Percentiles rank a stretch among this genome's conserved stretches.
Conservation (phyloP, 805 yeast genomes). For the Wickerhamiella lipophila region DNA sequence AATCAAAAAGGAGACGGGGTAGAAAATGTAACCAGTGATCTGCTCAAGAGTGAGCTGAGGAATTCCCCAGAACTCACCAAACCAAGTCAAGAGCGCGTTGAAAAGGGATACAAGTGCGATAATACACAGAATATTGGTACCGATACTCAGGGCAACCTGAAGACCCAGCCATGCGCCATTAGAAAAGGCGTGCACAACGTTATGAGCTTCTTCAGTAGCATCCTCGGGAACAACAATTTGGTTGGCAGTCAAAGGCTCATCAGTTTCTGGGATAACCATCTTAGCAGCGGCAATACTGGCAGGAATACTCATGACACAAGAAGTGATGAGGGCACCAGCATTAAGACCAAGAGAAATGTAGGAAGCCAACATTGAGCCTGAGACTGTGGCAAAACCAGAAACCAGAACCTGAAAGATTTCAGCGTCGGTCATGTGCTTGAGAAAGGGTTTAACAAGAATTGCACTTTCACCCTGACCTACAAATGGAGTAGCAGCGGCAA, state of each 20-base stretch:
- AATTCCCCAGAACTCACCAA: slow-evolving; percentile 52
- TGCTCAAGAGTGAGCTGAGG: slow-evolving; percentile 39
- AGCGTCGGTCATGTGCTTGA: slow-evolving; percentile 46
- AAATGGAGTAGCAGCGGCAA: slow-evolving; percentile 56
- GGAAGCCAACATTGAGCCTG: slow-evolving; percentile 51
- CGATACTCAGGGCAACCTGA: slow-evolving; percentile 42
- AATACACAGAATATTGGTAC: slow-evolving; percentile 48
- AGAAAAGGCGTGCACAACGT: slow-evolving; percentile 45
- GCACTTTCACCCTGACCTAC: slow-evolving; percentile 57
- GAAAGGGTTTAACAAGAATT: slow-evolving; percentile 44
- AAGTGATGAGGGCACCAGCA: slow-evolving; percentile 49
- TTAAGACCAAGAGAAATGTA: slow-evolving; percentile 52
- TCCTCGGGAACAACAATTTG: slow-evolving; percentile 37
- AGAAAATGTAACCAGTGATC: slow-evolving; percentile 44
- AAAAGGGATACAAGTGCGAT: slow-evolving; percentile 46
- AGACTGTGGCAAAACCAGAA: slow-evolving; percentile 51
- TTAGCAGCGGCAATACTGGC: slow-evolving; percentile 50
- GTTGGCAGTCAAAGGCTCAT: slow-evolving; percentile 40
- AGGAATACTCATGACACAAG: slow-evolving; percentile 59
- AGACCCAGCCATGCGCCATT: slow-evolving; percentile 49
- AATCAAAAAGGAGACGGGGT: slow-evolving; percentile 47
- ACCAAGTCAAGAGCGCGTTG: slow-evolving; percentile 46
- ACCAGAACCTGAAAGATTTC: slow-evolving; percentile 52
- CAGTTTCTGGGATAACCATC: slow-evolving; percentile 47
- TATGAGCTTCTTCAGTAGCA: slow-evolving; percentile 34